Evolutionary conservation across 306 rosid genomes (phyloP).

Genomic region (Rosa rugosa): DNA sequence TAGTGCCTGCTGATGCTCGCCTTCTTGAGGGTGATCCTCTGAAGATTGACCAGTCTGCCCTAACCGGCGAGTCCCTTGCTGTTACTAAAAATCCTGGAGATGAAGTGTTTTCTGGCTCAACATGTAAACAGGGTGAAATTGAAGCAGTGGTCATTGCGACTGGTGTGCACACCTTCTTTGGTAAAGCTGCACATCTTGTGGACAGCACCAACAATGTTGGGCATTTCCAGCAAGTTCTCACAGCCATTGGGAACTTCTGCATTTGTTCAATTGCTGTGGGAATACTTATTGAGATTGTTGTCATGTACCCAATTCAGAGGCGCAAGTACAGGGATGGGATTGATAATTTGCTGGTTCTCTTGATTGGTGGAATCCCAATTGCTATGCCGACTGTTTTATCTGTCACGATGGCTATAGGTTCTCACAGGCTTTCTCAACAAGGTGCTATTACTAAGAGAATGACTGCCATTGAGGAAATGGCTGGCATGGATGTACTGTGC

Average conservation of each 20-base stretch:
- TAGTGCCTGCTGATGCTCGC: slow-evolving; percentile 98
- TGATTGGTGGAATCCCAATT: slow-evolving; percentile 99
- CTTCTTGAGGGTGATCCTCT: slow-evolving; percentile 98
- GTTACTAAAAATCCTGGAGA: slow-evolving; percentile 88
- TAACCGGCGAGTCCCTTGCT: slow-evolving; percentile 97
- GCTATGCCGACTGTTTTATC: slow-evolving; percentile 99
- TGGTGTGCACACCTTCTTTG: slow-evolving; percentile 98
- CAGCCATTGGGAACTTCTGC: slow-evolving; percentile 97
- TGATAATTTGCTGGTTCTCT: slow-evolving; percentile 90
- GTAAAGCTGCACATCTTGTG: slow-evolving; percentile 96
- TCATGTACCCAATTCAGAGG: slow-evolving; percentile 92
- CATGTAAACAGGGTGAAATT: slow-evolving; percentile 95
- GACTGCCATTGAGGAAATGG: slow-evolving; percentile 99
- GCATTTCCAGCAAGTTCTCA: slow-evolving; percentile 97
- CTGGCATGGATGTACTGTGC: slow-evolving; percentile 99
- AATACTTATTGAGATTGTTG: slow-evolving; percentile 68
- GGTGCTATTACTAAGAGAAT: slow-evolving; percentile 97
- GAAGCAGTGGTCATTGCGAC: slow-evolving; percentile 99
- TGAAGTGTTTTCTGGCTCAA: slow-evolving; percentile 97
- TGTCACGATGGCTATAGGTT: slow-evolving; percentile 99
- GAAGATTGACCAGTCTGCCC: slow-evolving; percentile 96
- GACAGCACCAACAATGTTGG: slow-evolving; percentile 99
- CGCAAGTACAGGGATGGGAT: slow-evolving; percentile 90
- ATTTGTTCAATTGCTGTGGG: slow-evolving; percentile 94
- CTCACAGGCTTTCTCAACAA: slow-evolving; percentile 96